A percentile compares a stretch with the other conserved stretches of the same genome.
Evolutionary conservation across 225 moss, liverwort and hornwort genomes (phyloP).

Genomic region (Marchantia paleacea): DNA sequence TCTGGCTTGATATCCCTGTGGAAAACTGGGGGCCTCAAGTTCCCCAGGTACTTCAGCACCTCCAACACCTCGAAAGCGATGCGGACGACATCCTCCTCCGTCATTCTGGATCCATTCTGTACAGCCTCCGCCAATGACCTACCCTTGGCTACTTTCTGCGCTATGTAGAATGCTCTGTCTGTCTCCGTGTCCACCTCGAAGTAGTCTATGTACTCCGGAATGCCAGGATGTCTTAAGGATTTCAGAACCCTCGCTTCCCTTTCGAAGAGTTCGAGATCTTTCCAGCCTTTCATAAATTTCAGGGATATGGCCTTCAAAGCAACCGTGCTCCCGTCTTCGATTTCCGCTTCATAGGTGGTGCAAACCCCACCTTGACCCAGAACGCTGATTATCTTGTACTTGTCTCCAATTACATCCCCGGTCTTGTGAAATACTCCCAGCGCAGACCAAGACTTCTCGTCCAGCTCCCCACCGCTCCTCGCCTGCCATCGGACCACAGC

Average conservation of each 20-base stretch:
- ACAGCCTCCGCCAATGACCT: slow-evolving; percentile 64
- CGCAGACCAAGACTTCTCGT: slow-evolving; percentile 52
- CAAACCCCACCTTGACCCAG: slow-evolving; percentile 93
- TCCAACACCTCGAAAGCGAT: slow-evolving; percentile 75
- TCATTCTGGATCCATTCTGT: slow-evolving; percentile 66
- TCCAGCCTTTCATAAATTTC: slow-evolving; percentile 88
- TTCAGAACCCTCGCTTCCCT: slow-evolving; percentile 92
- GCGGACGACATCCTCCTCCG: slow-evolving; percentile 69
- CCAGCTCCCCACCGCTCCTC: slow-evolving; percentile 39
- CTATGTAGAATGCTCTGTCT: slow-evolving; percentile 85
- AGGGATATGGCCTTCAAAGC: slow-evolving; percentile 90
- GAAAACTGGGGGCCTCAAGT: slow-evolving; percentile 83
- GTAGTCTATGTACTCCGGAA: slow-evolving; percentile 90
- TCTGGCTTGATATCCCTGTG: slow-evolving; percentile 98
- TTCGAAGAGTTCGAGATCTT: slow-evolving; percentile 93
- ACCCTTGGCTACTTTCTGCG: slow-evolving; percentile 80
- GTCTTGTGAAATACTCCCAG: slow-evolving; percentile 62
- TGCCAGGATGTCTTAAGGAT: slow-evolving; percentile 74
- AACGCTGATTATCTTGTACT: slow-evolving; percentile 72
- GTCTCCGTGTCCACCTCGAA: slow-evolving; percentile 74
- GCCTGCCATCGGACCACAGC: slow-evolving; percentile 17
- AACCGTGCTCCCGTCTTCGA: slow-evolving; percentile 60
- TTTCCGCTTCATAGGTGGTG: slow-evolving; percentile 80
- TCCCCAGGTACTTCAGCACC: slow-evolving; percentile 82
- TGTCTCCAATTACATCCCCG: slow-evolving; percentile 69